Percentiles rank a stretch among this genome's conserved stretches.
Conservation (phyloP, 1,284 basidiomycete species). For the Trichosporon sp. region DNA sequence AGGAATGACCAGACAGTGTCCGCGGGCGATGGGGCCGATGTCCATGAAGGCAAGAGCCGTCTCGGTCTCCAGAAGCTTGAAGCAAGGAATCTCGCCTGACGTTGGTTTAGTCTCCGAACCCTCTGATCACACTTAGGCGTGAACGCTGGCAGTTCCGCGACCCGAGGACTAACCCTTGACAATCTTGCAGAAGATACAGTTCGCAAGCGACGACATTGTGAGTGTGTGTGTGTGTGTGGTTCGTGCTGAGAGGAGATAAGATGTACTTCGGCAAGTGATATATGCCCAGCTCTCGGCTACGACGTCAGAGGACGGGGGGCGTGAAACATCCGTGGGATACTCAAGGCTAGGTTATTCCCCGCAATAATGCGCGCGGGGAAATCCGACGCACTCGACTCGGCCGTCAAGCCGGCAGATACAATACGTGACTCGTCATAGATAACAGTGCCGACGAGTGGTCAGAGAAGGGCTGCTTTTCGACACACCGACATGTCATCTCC, state of each 20-base stretch:
- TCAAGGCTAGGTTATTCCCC: background rate
- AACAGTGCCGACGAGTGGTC: background rate
- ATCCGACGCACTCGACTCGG: too few species aligned
- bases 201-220: slow-evolving; percentile 20
- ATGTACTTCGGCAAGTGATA: background rate
- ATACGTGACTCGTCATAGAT: slow-evolving; percentile 5
- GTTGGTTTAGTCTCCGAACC: background rate
- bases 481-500: background rate
- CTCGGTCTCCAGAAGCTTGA: slow-evolving; percentile 76
- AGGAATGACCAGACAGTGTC: slow-evolving; percentile 74
- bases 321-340: background rate
- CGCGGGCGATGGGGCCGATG: slow-evolving; percentile 77
- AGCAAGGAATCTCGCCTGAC: slow-evolving; percentile 53
- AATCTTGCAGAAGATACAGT: slow-evolving; percentile 86
- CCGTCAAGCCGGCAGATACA: too few species aligned
- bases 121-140: background rate
- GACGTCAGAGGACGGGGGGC: slow-evolving; percentile 1
- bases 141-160: background rate
- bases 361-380: too few species aligned
- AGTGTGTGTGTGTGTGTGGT: background rate
- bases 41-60: slow-evolving; percentile 74
- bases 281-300: background rate
- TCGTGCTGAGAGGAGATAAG: too few species aligned
- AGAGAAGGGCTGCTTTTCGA: background rate
- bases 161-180: slow-evolving; percentile 61